phyloP scores from a whole-genome alignment of 495 filamentous ascomycete species.

The Xylaria cubensis region DNA sequence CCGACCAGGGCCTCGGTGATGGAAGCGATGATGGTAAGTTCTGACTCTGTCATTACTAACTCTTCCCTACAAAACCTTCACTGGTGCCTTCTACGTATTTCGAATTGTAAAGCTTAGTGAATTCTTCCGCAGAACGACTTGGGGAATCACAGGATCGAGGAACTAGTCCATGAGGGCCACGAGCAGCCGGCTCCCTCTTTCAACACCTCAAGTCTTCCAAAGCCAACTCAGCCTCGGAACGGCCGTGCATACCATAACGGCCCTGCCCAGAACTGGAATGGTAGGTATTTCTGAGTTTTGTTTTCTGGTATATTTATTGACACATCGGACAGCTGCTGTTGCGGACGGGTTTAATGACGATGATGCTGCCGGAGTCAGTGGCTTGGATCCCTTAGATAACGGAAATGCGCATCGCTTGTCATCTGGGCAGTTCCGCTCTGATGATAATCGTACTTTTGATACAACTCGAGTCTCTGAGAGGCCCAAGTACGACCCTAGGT shows the following conservation, averaged over 20 bases:
- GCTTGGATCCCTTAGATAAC: constrained; percentile 31
- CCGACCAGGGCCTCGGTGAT: background rate
- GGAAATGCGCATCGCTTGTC: constrained; percentile 36
- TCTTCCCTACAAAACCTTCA: background rate
- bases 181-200: background rate
- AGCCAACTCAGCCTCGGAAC: background rate
- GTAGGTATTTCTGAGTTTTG: constrained; percentile 19
- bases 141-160: constrained; percentile 34
- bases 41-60: background rate
- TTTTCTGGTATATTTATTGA: constrained; percentile 12
- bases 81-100: background rate
- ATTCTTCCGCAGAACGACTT: constrained; percentile 31
- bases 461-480: background rate
- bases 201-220: background rate
- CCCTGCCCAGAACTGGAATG: constrained; percentile 14
- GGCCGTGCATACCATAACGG: background rate
- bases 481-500: constrained; percentile 17
- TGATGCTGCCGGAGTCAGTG: constrained; percentile 29
- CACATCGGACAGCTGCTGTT: constrained; percentile 28
- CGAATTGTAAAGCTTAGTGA: constrained; percentile 5
- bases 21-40: constrained; percentile 37
- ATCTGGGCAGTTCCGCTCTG: background rate
- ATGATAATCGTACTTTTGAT: background rate
- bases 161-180: constrained; percentile 21
- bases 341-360: constrained; percentile 34